These are phyloP conservation scores for Exophiala sp. DNA, from an alignment of 2,329 filamentous ascomycete genomes.

Conservation along the genomic window DNA sequence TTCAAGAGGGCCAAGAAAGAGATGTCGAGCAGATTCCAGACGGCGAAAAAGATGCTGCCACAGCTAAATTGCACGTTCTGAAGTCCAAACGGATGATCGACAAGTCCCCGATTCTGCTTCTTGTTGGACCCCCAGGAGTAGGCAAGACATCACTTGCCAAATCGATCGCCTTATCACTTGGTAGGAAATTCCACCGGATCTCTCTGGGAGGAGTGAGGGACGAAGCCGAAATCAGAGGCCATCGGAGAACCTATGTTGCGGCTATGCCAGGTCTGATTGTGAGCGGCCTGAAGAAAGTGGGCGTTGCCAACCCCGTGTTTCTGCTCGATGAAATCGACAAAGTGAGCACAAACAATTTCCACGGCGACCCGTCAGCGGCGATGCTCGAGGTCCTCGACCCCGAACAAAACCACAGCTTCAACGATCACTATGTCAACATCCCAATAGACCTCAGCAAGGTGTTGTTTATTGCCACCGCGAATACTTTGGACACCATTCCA, in stretches of 20 bases:
- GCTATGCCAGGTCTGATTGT: conserved; percentile 98
- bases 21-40: conserved; percentile 48
- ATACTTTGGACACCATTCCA: conserved; percentile 89
- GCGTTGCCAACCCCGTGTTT: conserved; percentile 91
- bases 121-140: conserved; percentile 88
- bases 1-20: conserved; percentile 29
- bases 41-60: conserved; percentile 40
- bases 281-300: conserved; percentile 88
- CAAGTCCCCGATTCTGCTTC: conserved; percentile 89
- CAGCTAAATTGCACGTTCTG: conserved; percentile 66
- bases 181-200: conserved; percentile 93
- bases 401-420: conserved; percentile 92
- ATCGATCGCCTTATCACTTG: conserved; percentile 84
- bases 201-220: conserved; percentile 93
- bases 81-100: conserved; percentile 81
- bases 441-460: conserved; percentile 95
- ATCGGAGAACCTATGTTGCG: conserved; percentile 91
- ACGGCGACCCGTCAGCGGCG: conserved; percentile 91
- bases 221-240: conserved; percentile 92
- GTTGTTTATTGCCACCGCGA: conserved; percentile 94
- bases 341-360: conserved; percentile 80
- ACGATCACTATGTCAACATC: conserved; percentile 92
- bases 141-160: conserved; percentile 94
- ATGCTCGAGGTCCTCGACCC: conserved; percentile 98
- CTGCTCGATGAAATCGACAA: conserved; percentile 98